Base-by-base conservation (phyloP, 1,284 basidiomycete genomes). In the Vanrija sp. region DNA sequence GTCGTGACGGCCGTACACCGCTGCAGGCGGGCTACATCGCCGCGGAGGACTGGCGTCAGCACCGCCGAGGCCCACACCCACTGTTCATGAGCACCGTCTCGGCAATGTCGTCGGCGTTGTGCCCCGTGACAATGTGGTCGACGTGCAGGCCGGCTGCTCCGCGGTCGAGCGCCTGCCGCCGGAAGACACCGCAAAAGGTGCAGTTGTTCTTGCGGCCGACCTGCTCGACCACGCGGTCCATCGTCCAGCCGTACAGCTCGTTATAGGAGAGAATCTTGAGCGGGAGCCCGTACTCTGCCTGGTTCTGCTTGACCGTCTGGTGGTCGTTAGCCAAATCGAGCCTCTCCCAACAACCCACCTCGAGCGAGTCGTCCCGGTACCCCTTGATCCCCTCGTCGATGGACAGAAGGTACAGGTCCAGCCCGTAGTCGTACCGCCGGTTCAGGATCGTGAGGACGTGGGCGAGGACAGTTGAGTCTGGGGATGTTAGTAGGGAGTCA, bases 41-140 rank as follows among this genome's bases (percentile, higher is more conserved):
- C 95, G 43, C 95, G 85, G 84, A 99, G 92, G 55, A 98, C 94
- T 96, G 61, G 7, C 6, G 39, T 55, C 36, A 61, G 43, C 27
- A 7, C 10, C 14, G 22, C 36, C 15, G 37, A 15, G n/a, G 19
- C 16, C 14, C 2, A 18, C 25, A 78, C 87, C 62, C 54, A 94
- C 93, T 90, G 69, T 99, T 99, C 95, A 99, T 98, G 16, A 99
- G 77, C 0, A 99, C 89, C 0, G 95, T 99, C 78, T 99, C 95
- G 8, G 95, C 95, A 44, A 98, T 94, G 75, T 99, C 95, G 67
- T 99, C 95, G 31, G 95, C 95, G 71, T 99, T 99, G 76, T 99
- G 95, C 0, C 95, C 95, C 0, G 95, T 99, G 3, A 99, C 94
- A 57, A 99, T 98, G 69, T 99, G 96, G 65, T 98, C 93, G 8